Evolutionary conservation across 2,329 filamentous ascomycete genomes (phyloP).

Genomic region (Fusarium sp.): DNA sequence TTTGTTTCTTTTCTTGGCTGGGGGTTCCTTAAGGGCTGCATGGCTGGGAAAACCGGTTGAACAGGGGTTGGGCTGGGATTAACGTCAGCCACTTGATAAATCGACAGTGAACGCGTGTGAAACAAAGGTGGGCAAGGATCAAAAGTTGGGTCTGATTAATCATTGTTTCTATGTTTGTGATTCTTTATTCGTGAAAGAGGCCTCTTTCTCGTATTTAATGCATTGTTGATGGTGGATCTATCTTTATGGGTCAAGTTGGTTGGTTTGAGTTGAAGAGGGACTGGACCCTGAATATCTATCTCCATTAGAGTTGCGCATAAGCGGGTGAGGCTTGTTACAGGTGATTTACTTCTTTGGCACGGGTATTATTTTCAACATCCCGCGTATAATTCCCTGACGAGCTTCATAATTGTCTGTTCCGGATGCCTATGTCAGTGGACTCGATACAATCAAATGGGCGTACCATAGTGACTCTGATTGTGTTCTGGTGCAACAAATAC

Average conservation of each 20-base stretch:
- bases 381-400: too few species aligned
- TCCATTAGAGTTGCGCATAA: conserved; percentile 14
- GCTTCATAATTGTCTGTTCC: too few species aligned
- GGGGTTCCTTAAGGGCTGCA: conserved; percentile 1
- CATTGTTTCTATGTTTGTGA: conserved; percentile 32
- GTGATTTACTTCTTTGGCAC: not conserved
- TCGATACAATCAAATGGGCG: too few species aligned
- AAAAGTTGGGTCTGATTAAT: conserved; percentile 14
- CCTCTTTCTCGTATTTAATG: conserved; percentile 34
- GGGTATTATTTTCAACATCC: too few species aligned
- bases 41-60: conserved; percentile 41
- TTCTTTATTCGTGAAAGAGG: conserved; percentile 22
- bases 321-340: conserved; percentile 3
- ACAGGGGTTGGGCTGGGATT: conserved; percentile 20
- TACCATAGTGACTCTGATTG: too few species aligned
- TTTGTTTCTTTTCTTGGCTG: conserved; percentile 30
- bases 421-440: too few species aligned
- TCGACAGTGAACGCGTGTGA: conserved; percentile 31
- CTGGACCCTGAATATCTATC: conserved; percentile 38
- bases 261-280: not conserved
- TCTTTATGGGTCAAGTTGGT: conserved; percentile 4
- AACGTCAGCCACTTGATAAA: conserved; percentile 34
- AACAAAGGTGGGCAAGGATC: conserved; percentile 17
- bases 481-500: too few species aligned
- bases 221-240: conserved; percentile 10